These are phyloP conservation scores for Pholiota adiposa DNA, from an alignment of 1,284 basidiomycete species.

Conservation along the genomic window DNA sequence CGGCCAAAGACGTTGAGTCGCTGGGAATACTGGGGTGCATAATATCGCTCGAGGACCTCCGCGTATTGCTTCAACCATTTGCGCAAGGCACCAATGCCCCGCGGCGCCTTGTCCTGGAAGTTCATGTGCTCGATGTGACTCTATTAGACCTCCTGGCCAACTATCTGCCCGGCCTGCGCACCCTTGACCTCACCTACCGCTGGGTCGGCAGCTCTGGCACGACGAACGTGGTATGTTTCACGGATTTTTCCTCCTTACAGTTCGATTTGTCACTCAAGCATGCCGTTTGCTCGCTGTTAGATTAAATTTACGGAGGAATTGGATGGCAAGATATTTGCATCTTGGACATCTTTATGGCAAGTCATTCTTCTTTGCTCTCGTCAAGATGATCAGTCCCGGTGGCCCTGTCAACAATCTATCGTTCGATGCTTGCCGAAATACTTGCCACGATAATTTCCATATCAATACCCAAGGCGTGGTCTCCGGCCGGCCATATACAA, in stretches of 20 bases:
- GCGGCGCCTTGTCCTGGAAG: constrained; percentile 20
- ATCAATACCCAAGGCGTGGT: background rate
- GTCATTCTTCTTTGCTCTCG: background rate
- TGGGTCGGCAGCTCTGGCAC: constrained; percentile 14
- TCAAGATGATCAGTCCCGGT: background rate
- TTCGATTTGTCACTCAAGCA: background rate
- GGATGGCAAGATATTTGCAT: background rate
- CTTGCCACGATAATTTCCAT: background rate
- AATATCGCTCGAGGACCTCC: constrained; percentile 20
- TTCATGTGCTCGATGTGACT: constrained; percentile 17
- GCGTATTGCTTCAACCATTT: constrained; percentile 17
- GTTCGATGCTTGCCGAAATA: background rate
- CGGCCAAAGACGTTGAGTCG: constrained; percentile 9
- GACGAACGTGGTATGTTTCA: constrained; percentile 12
- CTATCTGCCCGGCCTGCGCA: constrained; percentile 16
- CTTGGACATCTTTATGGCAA: background rate
- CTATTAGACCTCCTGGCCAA: constrained; percentile 18
- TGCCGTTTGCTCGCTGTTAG: background rate
- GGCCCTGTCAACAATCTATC: background rate
- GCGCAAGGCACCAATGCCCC: constrained; percentile 9
- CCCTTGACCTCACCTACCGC: constrained; percentile 22
- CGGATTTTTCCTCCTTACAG: background rate
- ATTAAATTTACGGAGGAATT: background rate
- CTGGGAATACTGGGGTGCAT: constrained; percentile 19
- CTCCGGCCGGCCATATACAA: background rate